Evolutionary conservation across 139 green algal genomes (phyloP), one percentile per base, ranked within the genome.

Genomic region (Monoraphidium neglectum): DNA sequence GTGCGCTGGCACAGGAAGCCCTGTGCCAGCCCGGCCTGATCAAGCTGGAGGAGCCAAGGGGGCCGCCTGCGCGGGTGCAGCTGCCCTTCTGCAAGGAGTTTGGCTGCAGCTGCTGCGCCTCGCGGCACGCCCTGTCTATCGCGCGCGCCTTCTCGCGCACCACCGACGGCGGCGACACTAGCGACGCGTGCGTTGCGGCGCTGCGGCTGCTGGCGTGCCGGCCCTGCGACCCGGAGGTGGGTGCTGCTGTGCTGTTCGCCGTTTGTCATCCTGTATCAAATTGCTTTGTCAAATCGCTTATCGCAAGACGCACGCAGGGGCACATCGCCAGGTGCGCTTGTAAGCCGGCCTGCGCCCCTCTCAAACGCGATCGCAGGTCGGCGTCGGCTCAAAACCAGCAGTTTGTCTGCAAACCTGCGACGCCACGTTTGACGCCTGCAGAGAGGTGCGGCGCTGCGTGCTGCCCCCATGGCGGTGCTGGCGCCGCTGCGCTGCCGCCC

Each of bases 11-110:
- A 21, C 32, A 21, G 2, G 30, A 35, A 5, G 30, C 23, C 51
- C 40, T 33, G 28, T 59, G 30, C 30, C 30, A 32, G 26, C 57
- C 67, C 56, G 70, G 70, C 26, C n/a, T 77, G 36, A 57, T 77
- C 37, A 37, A 53, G n/a, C 70, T 68, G 30, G 70, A 68, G 10
- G 5, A 59, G 13, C 70, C 70, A 1, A 28, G 67, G 54, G 54
- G 54, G 1, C 68, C 46, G 28, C 70, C 70, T 10, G 46, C 59
- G n/a, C 38, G 57, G 15, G 70, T 69, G 36, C n/a, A 12, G 2
- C 38, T 77, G 37, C 70, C 70, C 15, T 77, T 77, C 18, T 77
- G 70, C 67, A 37, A 77, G 70, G 51, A 76, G 70, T 77, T 69
- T 15, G 1, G 16, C 26, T 77, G 70, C 70, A 77, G 70, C 57